Percentiles rank a stretch among this genome's conserved stretches.
Evolutionary conservation across 805 yeast genomes (phyloP).

Genomic region (Metschnikowia colocasiae): DNA sequence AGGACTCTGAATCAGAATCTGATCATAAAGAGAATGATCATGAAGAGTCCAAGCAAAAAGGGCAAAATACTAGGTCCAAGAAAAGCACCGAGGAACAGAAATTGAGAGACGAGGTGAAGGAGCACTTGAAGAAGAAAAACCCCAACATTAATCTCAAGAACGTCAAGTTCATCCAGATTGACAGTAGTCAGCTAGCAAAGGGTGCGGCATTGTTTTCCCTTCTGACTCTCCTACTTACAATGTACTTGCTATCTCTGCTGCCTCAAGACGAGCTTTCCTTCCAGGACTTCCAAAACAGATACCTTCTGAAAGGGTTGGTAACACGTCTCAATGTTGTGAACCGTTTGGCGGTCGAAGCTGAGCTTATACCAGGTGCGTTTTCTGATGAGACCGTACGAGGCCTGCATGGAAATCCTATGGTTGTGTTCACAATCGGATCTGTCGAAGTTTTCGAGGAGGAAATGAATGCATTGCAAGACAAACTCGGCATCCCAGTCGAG

Average conservation of each 20-base stretch:
- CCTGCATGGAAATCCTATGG: slow-evolving; percentile 40
- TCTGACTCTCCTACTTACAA: slow-evolving; percentile 17
- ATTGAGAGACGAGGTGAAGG: slow-evolving; percentile 33
- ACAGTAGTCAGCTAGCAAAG: slow-evolving; percentile 12
- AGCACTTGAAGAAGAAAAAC: slow-evolving; percentile 27
- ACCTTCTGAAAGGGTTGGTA: slow-evolving; percentile 75
- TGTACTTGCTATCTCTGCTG: slow-evolving; percentile 15
- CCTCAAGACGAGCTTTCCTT: slow-evolving; percentile 43
- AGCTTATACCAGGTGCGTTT: slow-evolving; percentile 46
- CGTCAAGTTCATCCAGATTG: slow-evolving; percentile 28
- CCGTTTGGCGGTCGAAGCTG: slow-evolving; percentile 67
- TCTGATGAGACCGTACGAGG: slow-evolving; percentile 40
- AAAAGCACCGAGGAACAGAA: slow-evolving; percentile 29
- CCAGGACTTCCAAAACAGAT: slow-evolving; percentile 82
- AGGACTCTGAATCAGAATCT: background rate
- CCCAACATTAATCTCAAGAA: slow-evolving; percentile 28
- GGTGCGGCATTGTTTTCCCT: slow-evolving; percentile 16
- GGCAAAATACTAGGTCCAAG: background rate
- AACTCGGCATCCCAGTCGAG: slow-evolving; percentile 58
- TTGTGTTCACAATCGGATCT: slow-evolving; percentile 82
- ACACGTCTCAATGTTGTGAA: slow-evolving; percentile 70
- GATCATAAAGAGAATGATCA: slow-evolving; percentile 2
- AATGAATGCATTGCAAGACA: slow-evolving; percentile 67
- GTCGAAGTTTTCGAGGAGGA: slow-evolving; percentile 83
- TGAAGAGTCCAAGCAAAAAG: background rate